phyloP scores from a whole-genome alignment of 345 rosid species.

The Acer negundo region DNA sequence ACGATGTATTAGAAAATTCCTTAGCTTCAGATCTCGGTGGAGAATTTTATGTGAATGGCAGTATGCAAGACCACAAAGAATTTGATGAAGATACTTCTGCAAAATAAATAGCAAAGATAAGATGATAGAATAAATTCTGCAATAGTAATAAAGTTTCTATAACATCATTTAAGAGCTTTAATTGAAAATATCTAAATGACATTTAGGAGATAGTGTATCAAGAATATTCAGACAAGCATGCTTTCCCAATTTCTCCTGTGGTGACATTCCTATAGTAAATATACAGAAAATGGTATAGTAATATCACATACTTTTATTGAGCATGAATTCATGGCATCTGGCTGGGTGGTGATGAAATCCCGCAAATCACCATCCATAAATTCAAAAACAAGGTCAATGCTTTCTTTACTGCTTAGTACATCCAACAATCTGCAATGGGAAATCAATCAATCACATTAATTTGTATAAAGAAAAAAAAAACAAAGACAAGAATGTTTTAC shows the following conservation, averaged over 20 bases:
- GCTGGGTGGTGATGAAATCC: neutral
- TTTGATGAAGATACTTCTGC: constrained; percentile 9
- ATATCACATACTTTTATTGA: constrained; percentile 3
- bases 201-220: neutral
- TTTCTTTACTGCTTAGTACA: neutral
- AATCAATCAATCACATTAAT: neutral
- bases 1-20: constrained; percentile 4
- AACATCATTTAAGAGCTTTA: neutral
- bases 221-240: neutral
- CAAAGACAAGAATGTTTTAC: neutral
- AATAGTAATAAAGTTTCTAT: neutral
- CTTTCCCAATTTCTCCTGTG: neutral
- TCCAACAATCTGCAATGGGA: neutral
- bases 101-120: neutral
- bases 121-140: neutral
- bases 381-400: constrained; percentile 7
- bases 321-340: neutral
- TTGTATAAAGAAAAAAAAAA: neutral
- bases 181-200: neutral
- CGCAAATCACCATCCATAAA: neutral
- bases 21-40: constrained; percentile 2
- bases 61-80: neutral
- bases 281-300: neutral
- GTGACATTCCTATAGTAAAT: neutral
- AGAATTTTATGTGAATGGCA: constrained; percentile 4